Conservation (phyloP, 1,284 basidiomycete species). For the Cryptococcus wingfieldii region DNA sequence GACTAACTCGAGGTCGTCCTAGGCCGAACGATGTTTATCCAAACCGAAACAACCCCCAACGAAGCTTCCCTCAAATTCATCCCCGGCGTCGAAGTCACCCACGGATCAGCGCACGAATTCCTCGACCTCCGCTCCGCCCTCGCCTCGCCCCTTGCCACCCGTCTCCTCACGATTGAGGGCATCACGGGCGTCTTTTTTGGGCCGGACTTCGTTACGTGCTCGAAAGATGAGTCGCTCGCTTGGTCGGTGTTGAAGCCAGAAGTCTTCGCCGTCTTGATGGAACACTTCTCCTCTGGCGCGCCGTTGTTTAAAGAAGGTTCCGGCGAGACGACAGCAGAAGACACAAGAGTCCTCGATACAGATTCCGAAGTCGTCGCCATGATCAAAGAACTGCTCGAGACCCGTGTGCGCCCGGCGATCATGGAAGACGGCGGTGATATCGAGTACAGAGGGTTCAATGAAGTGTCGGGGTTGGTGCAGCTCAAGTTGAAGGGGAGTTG, state of each 20-base stretch:
- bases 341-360: constrained; percentile 91
- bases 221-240: constrained; percentile 76
- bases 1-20: neutral
- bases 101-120: constrained; percentile 83
- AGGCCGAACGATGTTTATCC: constrained; percentile 93
- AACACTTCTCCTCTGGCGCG: constrained; percentile 86
- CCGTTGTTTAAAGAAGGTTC: constrained; percentile 69
- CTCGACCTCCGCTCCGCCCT: constrained; percentile 80
- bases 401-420: constrained; percentile 89
- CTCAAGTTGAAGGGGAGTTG: constrained; percentile 95
- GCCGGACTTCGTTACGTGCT: constrained; percentile 96
- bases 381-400: constrained; percentile 97
- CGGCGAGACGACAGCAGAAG: constrained; percentile 76
- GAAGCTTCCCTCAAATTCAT: constrained; percentile 98
- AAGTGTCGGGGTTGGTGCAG: constrained; percentile 55
- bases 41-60: constrained; percentile 95
- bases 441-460: constrained; percentile 55
- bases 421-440: constrained; percentile 62
- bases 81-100: constrained; percentile 76
- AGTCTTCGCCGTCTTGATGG: constrained; percentile 96
- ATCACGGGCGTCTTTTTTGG: constrained; percentile 88
- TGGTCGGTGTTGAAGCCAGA: constrained; percentile 97
- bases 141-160: constrained; percentile 82
- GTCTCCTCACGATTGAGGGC: constrained; percentile 89
- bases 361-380: constrained; percentile 98